Base-by-base conservation (phyloP, 768 basidiomycete genomes). In the Leucocoprinus leucothites region DNA sequence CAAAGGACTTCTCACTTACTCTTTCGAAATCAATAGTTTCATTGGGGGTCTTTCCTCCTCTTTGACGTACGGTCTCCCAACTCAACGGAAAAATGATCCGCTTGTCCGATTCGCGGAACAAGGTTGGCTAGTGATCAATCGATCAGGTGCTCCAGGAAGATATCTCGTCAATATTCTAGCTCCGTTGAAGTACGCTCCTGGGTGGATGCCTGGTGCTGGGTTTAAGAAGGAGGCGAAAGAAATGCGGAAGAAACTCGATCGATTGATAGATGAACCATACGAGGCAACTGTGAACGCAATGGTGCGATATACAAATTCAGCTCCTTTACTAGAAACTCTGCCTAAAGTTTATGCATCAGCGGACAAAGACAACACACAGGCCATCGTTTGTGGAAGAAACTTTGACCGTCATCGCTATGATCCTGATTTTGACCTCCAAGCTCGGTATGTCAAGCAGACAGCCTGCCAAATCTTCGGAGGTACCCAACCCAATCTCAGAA, bases 211-310 rank as follows among this genome's bases (percentile, higher is more conserved):
- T 5, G 55, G 55, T 4, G 35, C 28, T 18, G 22, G 18, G 13
- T 56, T 56, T 24, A 48, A 56, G 26, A 38, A 31, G 9, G 24
- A 40, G n/a, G 55, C 24, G n/a, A 14, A 28, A n/a, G 28, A 50
- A 25, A 28, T 31, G 11, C 34, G 28, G 28, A 25, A 19, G 24
- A 7, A 14, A 2, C 61, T 62, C 2, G 11, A 24, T 8, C 55
- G 48, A 3, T 62, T 71, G 63, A 28, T 63, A 5, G 51, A 67
- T 1, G 21, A 50, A 3, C 70, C 70, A 1, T 72, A 49, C 16
- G 14, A 18, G 8, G 18, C n/a, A 19, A 36, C 48, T 7, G 3
- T 49, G 22, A 36, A 35, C n/a, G 22, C n/a, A 2, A 49, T 35
- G 48, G 48, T 49, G 22, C 1, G 28, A 18, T 26, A 18, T 6